Evolutionary conservation across 441 rosid species (phyloP).

Genomic region (Caryocar brasiliense): DNA sequence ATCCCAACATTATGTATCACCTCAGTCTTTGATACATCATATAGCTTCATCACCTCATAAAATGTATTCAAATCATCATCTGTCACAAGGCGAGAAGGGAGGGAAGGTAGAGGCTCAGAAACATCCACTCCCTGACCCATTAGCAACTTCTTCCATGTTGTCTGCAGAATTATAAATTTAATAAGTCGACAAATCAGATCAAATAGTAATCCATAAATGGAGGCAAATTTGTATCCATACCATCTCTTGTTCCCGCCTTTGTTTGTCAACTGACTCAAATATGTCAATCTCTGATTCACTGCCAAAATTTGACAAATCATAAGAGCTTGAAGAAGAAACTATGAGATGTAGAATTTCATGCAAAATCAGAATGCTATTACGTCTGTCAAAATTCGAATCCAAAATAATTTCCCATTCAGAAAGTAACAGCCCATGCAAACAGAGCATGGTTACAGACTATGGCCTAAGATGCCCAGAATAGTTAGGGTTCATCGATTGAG

Average conservation of each 20-base stretch:
- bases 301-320: conserved; percentile 10
- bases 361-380: neutral
- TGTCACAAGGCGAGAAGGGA: conserved; percentile 81
- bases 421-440: neutral
- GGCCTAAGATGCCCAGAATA: neutral
- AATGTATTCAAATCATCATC: conserved; percentile 67
- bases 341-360: no score
- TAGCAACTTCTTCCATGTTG: conserved; percentile 59
- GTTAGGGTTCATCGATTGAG: no score
- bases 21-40: conserved; percentile 48
- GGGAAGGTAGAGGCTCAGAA: conserved; percentile 37
- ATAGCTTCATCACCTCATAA: conserved; percentile 55
- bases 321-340: neutral
- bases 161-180: conserved; percentile 37
- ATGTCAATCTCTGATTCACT: conserved; percentile 87
- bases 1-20: conserved; percentile 35
- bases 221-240: conserved; percentile 30
- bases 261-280: conserved; percentile 73
- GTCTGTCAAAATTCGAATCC: neutral
- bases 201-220: neutral
- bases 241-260: conserved; percentile 64
- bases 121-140: conserved; percentile 33
- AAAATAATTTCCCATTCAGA: neutral
- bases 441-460: neutral
- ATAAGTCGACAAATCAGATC: neutral